Evolutionary conservation across 352 stramenopile species (phyloP).

Genomic region (Phytophthora tubulina): DNA sequence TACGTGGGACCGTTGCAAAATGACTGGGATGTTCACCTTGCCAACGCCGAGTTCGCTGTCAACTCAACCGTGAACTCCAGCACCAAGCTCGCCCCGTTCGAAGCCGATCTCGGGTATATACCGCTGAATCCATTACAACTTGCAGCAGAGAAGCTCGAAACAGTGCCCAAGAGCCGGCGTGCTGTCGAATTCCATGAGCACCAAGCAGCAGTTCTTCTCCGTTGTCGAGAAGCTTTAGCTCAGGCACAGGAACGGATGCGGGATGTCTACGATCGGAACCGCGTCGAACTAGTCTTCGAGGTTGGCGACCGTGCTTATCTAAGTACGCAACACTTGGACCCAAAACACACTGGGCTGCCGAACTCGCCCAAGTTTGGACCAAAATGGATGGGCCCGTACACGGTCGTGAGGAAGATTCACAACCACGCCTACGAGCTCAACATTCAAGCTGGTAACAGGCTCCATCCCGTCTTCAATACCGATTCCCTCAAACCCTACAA

Average conservation of each 20-base stretch:
- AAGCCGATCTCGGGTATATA: slow-evolving; percentile 20
- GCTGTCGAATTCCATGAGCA: slow-evolving; percentile 15
- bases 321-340: slow-evolving; percentile 24
- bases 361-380: slow-evolving; percentile 31
- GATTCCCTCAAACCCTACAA: slow-evolving; percentile 23
- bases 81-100: slow-evolving; percentile 27
- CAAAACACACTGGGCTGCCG: slow-evolving; percentile 17
- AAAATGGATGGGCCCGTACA: slow-evolving; percentile 30
- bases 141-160: not conserved
- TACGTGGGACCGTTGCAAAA: too few relatives aligned
- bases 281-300: slow-evolving; percentile 17
- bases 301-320: slow-evolving; percentile 25
- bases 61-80: slow-evolving; percentile 8
- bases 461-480: slow-evolving; percentile 27
- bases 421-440: slow-evolving; percentile 36
- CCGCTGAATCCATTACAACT: not conserved
- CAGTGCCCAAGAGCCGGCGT: not conserved
- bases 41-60: too few relatives aligned
- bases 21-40: too few relatives aligned
- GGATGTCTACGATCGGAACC: slow-evolving; percentile 26
- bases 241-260: slow-evolving; percentile 21
- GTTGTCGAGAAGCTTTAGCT: slow-evolving; percentile 16
- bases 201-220: slow-evolving; percentile 15
- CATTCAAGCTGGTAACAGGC: slow-evolving; percentile 25
- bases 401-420: slow-evolving; percentile 18